Base-by-base conservation (phyloP, 192 early-diverging fungal genomes). In the Mortierella hygrophila region DNA sequence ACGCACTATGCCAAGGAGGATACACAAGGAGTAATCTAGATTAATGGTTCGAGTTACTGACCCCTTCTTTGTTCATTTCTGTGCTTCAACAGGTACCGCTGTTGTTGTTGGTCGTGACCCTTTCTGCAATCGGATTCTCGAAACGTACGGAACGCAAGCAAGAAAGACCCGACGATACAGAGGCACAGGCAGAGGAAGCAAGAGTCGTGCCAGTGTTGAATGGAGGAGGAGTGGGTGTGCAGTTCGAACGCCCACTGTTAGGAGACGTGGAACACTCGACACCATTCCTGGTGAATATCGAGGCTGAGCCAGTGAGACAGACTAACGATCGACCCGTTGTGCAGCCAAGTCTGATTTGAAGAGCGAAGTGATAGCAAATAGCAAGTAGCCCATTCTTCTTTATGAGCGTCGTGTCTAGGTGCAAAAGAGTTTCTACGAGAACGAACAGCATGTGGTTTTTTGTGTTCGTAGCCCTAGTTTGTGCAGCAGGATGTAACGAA, bases 101-200 rank as follows among this genome's bases (percentile, higher is more conserved):
- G 21, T 75, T 74, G 73, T 49, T 75, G 29, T 16, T 81, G 37
- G 73, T 69, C 37, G 26, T 69, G 46, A 41, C 47, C 26, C 79
- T 81, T 29, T 75, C 79, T 49, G 60, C 8, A 15, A 55, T 81
- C 52, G 79, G 79, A 69, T 47, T 69, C 11, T 74, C 63, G 23
- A 81, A 81, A 41, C 60, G 47, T 73, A 68, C 70, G 46, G 71
- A 80, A 40, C 44, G 44, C 8, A 68, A 69, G 35, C 79, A 40
- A 46, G 70, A 72, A 73, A 55, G 32, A 41, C 47, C 52, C 44
- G 79, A 46, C 54, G 60, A 74, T 6, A 4, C 72, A 68, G 79
- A 75, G 72, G 72, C 72, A 26, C 72, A 75, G 29, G 72, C 60
- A 75, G 79, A 68, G 72, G 72, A 73, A 37, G 18, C 46, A 16